Evolutionary conservation across 495 filamentous ascomycete genomes (phyloP), one percentile per base, ranked within the genome.

Genomic region (Chaetomidium leptoderma): DNA sequence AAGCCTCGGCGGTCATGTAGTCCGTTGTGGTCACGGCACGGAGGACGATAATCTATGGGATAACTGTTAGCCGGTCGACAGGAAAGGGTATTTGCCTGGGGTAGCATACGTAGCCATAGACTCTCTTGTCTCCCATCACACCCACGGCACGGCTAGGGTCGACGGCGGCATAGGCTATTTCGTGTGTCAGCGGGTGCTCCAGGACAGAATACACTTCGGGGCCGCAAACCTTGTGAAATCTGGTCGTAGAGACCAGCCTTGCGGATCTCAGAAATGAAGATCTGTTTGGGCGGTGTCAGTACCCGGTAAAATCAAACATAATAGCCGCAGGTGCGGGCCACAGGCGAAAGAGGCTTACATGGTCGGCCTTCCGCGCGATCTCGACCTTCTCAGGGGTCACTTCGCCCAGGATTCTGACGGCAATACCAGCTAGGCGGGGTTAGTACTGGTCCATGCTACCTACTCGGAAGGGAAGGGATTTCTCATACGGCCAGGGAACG

Each of bases 371-470:
- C 17, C 91, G 80, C 16, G 85, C 91, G 36, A 96, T 95, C 26
- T 81, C 81, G 26, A 97, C 85, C 50, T 85, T 81, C 63, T 91
- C 86, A 4, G 77, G 76, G 11, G 87, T 96, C 5, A 97, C 88
- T 57, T 95, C 92, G 36, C 93, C 93, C 0, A 96, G 75, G 48
- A 97, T 86, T 49, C 93, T 84, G 65, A 97, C 91, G 23, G 86
- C 93, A 57, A 98, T 84, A 6, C 92, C 93, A 0, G 93, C 57
- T 59, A 21, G 8, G n/a, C 27, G 3, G 4, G 14, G 40, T 53
- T 26, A 59, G 48, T 47, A 3, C 5, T 53, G 21, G 13, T 21
- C 2, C 24, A 39, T 90, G 13, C 87, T 64, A 2, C 50, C 56
- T 32, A 3, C 21, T 35, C 3, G 7, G 14, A 81, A 26, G 44